Evolutionary conservation across 306 rosid species (phyloP).

Genomic region (Prunus mongolica): DNA sequence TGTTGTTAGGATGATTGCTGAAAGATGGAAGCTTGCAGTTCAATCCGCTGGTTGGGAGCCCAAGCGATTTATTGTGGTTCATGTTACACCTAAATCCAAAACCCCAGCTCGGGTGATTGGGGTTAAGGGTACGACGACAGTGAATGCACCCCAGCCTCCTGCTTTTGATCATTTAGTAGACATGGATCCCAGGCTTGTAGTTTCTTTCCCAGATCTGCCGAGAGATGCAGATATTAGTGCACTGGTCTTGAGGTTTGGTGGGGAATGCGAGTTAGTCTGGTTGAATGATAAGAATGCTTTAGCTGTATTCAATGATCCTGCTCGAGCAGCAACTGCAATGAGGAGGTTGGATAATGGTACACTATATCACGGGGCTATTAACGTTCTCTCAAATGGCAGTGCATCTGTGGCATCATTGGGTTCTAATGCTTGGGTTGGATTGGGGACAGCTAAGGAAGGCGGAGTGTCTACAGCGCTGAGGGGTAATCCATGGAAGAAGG

Average conservation of each 20-base stretch:
- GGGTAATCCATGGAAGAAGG: constrained; percentile 73
- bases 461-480: constrained; percentile 36
- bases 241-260: constrained; percentile 85
- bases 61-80: constrained; percentile 69
- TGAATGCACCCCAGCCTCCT: constrained; percentile 46
- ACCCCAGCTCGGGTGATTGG: constrained; percentile 74
- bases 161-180: constrained; percentile 70
- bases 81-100: constrained; percentile 75
- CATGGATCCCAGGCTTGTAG: constrained; percentile 93
- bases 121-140: constrained; percentile 59
- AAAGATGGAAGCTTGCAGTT: constrained; percentile 83
- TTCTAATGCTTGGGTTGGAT: constrained; percentile 69
- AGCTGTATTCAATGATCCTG: constrained; percentile 87
- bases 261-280: constrained; percentile 95
- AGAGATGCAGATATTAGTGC: constrained; percentile 88
- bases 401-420: constrained; percentile 36
- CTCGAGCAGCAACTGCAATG: constrained; percentile 94
- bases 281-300: constrained; percentile 90
- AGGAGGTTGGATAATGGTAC: constrained; percentile 90
- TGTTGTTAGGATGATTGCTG: constrained; percentile 72
- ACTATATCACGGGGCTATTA: constrained; percentile 73
- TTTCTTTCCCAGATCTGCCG: constrained; percentile 86
- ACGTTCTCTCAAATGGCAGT: constrained; percentile 35
- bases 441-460: constrained; percentile 46
- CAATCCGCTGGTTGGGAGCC: constrained; percentile 94